Conservation (phyloP, 2,329 filamentous ascomycete species). For the Alternaria gansuensis region DNA sequence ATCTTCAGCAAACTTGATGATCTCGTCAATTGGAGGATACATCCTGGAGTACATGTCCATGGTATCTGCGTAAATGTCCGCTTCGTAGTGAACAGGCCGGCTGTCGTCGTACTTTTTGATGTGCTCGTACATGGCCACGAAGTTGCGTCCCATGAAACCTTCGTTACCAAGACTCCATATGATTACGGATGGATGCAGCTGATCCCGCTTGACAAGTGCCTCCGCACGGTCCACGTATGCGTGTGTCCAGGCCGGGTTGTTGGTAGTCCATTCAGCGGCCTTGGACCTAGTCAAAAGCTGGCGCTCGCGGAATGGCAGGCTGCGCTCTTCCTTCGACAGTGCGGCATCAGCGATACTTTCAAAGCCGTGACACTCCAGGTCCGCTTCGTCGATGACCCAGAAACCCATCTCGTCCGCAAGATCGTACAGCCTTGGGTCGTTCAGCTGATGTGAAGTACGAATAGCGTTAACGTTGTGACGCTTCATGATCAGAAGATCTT, state of each 20-base stretch:
- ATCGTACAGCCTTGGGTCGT: conserved; percentile 67
- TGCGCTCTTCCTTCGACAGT: conserved; percentile 34
- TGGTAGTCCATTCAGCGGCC: conserved; percentile 67
- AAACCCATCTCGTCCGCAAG: conserved; percentile 72
- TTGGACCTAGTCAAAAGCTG: conserved; percentile 65
- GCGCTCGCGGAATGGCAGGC: conserved; percentile 67
- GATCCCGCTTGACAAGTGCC: conserved; percentile 72
- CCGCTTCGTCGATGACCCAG: conserved; percentile 68
- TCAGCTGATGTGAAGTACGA: conserved; percentile 73
- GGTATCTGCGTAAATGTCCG: conserved; percentile 66
- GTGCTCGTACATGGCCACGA: conserved; percentile 72
- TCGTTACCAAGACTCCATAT: conserved; percentile 80
- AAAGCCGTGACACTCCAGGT: conserved; percentile 60
- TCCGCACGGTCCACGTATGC: conserved; percentile 74
- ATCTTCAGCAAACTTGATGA: conserved; percentile 59
- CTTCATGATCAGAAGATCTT: conserved; percentile 74
- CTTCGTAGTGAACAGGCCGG: conserved; percentile 72
- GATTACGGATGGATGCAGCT: conserved; percentile 74
- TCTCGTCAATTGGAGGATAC: conserved; percentile 66
- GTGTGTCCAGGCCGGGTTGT: conserved; percentile 68
- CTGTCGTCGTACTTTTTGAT: conserved; percentile 66
- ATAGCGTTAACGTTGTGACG: conserved; percentile 75
- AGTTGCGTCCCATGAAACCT: conserved; percentile 74
- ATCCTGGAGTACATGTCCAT: conserved; percentile 74
- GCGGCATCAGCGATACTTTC: conserved; percentile 50